These are phyloP conservation scores for Alternaria ventricosa DNA, from an alignment of 2,329 filamentous ascomycete species.

Conservation along the genomic window DNA sequence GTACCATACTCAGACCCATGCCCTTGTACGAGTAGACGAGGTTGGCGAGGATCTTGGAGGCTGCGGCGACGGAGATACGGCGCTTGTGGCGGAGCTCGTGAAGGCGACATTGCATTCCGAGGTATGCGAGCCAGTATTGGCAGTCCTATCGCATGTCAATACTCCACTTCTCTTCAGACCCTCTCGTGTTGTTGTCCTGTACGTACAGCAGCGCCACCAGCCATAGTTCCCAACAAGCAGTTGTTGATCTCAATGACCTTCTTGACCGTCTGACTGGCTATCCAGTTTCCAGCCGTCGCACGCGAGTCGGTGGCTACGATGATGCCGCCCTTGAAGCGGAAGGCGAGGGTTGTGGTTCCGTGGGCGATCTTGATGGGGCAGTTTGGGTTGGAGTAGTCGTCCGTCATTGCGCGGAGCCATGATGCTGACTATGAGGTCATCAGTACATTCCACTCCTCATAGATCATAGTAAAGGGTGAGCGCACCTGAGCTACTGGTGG, in stretches of 20 bases:
- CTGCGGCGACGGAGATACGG: conserved; percentile 95
- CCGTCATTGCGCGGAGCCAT: conserved; percentile 95
- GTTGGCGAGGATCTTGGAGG: conserved; percentile 98
- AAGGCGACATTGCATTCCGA: conserved; percentile 98
- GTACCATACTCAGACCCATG: conserved; percentile 91
- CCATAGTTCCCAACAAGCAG: conserved; percentile 95
- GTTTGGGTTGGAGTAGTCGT: conserved; percentile 94
- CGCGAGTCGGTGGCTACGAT: conserved; percentile 98
- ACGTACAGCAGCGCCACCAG: conserved; percentile 84
- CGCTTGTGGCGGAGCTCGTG: conserved; percentile 99
- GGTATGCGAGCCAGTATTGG: conserved; percentile 99
- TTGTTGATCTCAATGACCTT: conserved; percentile 99
- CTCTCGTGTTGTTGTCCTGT: neutral
- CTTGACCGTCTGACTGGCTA: conserved; percentile 99
- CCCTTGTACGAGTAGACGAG: conserved; percentile 98
- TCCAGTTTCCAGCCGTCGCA: conserved; percentile 98
- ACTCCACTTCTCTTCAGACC: neutral
- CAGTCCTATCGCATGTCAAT: conserved; percentile 71
- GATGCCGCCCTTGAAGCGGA: conserved; percentile 97
- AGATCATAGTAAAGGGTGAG: neutral
- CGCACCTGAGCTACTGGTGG: conserved; percentile 86
- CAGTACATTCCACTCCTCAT: neutral
- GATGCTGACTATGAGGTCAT: conserved; percentile 73
- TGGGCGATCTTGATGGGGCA: conserved; percentile 99
- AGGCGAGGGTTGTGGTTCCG: conserved; percentile 96